Conservation (phyloP, 139 green algal genomes). For the Micractinium conductrix region DNA sequence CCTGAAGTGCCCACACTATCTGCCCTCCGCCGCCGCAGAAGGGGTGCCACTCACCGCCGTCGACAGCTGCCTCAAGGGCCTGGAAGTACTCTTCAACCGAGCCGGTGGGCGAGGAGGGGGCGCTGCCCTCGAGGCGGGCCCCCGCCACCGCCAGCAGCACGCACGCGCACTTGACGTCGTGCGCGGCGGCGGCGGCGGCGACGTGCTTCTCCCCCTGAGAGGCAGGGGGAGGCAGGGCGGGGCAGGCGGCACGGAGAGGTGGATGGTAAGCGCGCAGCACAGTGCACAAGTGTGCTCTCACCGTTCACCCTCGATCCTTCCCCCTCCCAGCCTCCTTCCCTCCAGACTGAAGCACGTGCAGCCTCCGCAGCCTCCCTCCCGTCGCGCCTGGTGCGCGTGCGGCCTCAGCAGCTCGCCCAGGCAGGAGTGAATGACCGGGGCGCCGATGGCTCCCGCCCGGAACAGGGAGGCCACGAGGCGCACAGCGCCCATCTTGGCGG, state of each 20-base stretch:
- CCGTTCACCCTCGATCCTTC: neutral
- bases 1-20: too few relatives aligned
- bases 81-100: neutral
- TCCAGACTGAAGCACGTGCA: too few relatives aligned
- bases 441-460: neutral
- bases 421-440: neutral
- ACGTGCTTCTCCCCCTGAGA: too few relatives aligned
- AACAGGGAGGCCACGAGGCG: neutral
- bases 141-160: neutral
- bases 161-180: constrained; percentile 15
- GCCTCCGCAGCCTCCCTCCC: neutral
- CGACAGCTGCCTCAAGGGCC: neutral
- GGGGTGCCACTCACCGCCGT: neutral
- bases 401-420: neutral
- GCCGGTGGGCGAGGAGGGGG: too few relatives aligned
- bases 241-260: too few relatives aligned
- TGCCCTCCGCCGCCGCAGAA: too few relatives aligned
- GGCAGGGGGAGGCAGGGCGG: too few relatives aligned
- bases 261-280: neutral
- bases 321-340: neutral
- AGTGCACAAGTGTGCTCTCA: neutral
- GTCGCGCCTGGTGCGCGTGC: too few relatives aligned
- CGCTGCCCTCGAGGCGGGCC: too few relatives aligned
- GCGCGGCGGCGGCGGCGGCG: neutral
- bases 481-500: constrained; percentile 3